These are phyloP conservation scores for Cetradonia linearis DNA, from an alignment of 495 filamentous ascomycete genomes.

Conservation along the genomic window DNA sequence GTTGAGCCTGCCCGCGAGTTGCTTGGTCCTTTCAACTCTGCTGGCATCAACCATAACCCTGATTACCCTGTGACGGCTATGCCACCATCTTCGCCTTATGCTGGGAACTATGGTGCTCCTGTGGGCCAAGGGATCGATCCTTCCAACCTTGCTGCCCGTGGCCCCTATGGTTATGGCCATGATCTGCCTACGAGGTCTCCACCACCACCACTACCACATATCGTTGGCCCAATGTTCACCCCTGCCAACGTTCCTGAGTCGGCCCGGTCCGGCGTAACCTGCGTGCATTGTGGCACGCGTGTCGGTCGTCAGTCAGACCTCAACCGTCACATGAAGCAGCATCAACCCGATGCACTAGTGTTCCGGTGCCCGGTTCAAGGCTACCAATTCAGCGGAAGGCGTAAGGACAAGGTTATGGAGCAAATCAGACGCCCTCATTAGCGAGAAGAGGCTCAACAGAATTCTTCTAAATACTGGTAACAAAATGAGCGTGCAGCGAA, in stretches of 20 bases:
- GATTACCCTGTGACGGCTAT: neutral
- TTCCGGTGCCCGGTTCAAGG: neutral
- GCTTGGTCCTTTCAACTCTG: neutral
- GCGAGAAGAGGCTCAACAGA: too few relatives aligned
- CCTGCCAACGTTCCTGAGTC: neutral
- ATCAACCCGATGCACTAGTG: neutral
- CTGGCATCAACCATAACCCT: neutral
- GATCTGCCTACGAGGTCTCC: neutral
- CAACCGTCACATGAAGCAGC: neutral
- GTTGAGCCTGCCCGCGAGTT: neutral
- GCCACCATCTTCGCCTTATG: neutral
- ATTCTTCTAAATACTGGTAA: neutral
- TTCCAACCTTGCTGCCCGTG: neutral
- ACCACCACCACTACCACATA: neutral
- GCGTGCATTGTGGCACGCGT: neutral
- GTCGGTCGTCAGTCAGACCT: neutral
- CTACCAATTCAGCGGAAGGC: neutral
- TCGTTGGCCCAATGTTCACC: neutral
- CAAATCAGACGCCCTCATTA: conserved; percentile 4
- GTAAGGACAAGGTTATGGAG: conserved; percentile 3
- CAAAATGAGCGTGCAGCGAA: neutral
- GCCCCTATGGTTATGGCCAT: neutral
- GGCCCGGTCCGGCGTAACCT: neutral
- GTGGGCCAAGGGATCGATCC: neutral
- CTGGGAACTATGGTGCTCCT: neutral